Evolutionary conservation across 2,329 filamentous ascomycete species (phyloP).

Genomic region (Myriosclerotinia curreyana): DNA sequence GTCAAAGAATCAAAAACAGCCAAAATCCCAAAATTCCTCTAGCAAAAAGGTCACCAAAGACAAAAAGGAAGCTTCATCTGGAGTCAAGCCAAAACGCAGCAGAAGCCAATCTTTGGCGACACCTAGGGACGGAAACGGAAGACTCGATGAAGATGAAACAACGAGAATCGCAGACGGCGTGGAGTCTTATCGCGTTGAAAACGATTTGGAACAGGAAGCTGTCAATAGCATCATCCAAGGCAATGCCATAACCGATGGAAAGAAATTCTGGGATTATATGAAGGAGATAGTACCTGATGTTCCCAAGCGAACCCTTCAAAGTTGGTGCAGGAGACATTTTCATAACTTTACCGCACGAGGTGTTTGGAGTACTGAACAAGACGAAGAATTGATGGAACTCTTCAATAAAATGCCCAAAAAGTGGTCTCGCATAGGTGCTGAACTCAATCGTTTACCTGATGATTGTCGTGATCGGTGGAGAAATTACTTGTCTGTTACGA

Average conservation of each 20-base stretch:
- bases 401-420: constrained; percentile 48
- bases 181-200: constrained; percentile 45
- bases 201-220: constrained; percentile 45
- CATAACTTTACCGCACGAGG: constrained; percentile 63
- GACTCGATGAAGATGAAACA: constrained; percentile 9
- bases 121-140: constrained; percentile 1
- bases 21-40: neutral
- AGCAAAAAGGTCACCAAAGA: neutral
- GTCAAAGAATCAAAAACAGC: neutral
- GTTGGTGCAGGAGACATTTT: constrained; percentile 59
- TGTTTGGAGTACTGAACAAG: constrained; percentile 57
- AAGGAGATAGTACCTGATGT: constrained; percentile 49
- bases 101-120: neutral
- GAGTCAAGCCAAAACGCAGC: constrained; percentile 6
- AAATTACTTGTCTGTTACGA: constrained; percentile 61
- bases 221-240: constrained; percentile 49
- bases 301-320: constrained; percentile 52
- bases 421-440: constrained; percentile 60
- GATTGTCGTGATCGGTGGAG: constrained; percentile 69
- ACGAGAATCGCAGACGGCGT: constrained; percentile 34
- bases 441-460: constrained; percentile 61
- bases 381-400: constrained; percentile 50
- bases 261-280: constrained; percentile 52
- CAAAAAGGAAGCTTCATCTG: neutral
- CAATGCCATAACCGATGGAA: constrained; percentile 33